phyloP scores from a whole-genome alignment of 1,284 basidiomycete species.

The Termitomyces sp. region DNA sequence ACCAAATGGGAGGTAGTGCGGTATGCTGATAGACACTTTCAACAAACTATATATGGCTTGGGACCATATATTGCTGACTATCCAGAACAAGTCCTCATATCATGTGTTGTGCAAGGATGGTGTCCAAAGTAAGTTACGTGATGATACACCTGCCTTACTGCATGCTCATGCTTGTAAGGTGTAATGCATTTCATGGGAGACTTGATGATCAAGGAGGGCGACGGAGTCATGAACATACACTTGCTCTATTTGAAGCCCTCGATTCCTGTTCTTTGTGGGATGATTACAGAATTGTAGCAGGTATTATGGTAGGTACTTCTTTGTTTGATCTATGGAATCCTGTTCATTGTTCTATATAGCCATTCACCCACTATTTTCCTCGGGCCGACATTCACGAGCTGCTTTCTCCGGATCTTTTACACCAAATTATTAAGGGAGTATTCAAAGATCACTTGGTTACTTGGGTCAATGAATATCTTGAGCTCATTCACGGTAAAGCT shows the following conservation, averaged over 20 bases:
- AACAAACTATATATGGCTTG: slow-evolving; percentile 21
- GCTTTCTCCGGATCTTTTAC: slow-evolving; percentile 14
- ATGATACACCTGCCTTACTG: not conserved
- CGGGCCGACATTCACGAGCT: too few species aligned
- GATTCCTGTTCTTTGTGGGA: slow-evolving; percentile 18
- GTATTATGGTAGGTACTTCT: slow-evolving; percentile 14
- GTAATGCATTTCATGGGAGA: slow-evolving; percentile 3
- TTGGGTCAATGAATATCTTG: slow-evolving; percentile 26
- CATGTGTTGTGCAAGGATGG: slow-evolving; percentile 25
- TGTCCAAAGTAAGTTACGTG: slow-evolving; percentile 16
- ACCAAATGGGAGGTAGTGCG: slow-evolving; percentile 17
- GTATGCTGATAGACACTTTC: slow-evolving; percentile 24
- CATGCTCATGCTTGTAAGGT: not conserved
- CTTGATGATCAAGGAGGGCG: slow-evolving; percentile 4
- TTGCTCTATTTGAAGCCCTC: slow-evolving; percentile 5
- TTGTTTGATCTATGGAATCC: too few species aligned
- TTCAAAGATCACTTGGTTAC: slow-evolving; percentile 33
- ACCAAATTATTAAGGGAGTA: slow-evolving; percentile 32
- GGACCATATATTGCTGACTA: slow-evolving; percentile 30
- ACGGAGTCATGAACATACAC: slow-evolving; percentile 7
- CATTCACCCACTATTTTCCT: too few species aligned
- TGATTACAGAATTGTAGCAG: slow-evolving; percentile 20
- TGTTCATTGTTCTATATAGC: too few species aligned
- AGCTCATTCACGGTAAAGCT: too few species aligned
- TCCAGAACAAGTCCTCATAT: slow-evolving; percentile 19